Percentiles rank a stretch among this genome's conserved stretches.
Evolutionary conservation across 495 filamentous ascomycete species (phyloP).

Genomic region (Penicillium tannophilum): DNA sequence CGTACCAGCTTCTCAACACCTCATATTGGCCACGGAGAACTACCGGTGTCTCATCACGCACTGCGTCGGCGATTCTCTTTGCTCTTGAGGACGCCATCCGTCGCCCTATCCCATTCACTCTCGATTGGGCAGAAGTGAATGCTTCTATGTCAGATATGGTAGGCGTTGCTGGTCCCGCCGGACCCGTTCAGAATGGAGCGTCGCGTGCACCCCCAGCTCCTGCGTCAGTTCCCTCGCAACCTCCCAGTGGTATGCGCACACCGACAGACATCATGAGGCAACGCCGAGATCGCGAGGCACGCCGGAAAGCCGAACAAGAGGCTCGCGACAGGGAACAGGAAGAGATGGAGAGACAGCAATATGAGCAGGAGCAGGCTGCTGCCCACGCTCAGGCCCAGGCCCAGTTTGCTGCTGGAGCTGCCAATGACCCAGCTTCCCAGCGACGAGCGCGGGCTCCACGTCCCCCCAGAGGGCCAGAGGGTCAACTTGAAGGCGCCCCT

Average conservation of each 20-base stretch:
- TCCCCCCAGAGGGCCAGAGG: constrained; percentile 29
- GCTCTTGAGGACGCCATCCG: constrained; percentile 89
- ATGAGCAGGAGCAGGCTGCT: constrained; percentile 53
- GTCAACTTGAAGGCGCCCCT: constrained; percentile 20
- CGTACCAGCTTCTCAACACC: constrained; percentile 34
- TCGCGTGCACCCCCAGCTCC: constrained; percentile 49
- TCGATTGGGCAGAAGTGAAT: constrained; percentile 86
- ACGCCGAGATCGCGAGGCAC: constrained; percentile 66
- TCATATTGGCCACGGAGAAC: constrained; percentile 57
- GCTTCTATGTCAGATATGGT: constrained; percentile 89
- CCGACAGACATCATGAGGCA: constrained; percentile 79
- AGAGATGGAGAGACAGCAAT: constrained; percentile 53
- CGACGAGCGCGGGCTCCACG: constrained; percentile 37
- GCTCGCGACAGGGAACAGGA: constrained; percentile 51
- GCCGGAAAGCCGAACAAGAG: constrained; percentile 61
- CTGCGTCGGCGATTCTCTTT: constrained; percentile 81
- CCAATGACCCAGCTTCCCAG: constrained; percentile 47
- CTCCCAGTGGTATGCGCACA: constrained; percentile 49
- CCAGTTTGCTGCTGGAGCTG: constrained; percentile 60
- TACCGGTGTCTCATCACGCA: constrained; percentile 62
- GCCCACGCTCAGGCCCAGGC: constrained; percentile 30
- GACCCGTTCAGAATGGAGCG: constrained; percentile 49
- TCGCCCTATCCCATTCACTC: constrained; percentile 78
- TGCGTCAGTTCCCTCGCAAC: constrained; percentile 46
- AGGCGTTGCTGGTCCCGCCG: constrained; percentile 50